phyloP scores from a whole-genome alignment of 1,284 basidiomycete species.

The Singerocomus inundabilis region DNA sequence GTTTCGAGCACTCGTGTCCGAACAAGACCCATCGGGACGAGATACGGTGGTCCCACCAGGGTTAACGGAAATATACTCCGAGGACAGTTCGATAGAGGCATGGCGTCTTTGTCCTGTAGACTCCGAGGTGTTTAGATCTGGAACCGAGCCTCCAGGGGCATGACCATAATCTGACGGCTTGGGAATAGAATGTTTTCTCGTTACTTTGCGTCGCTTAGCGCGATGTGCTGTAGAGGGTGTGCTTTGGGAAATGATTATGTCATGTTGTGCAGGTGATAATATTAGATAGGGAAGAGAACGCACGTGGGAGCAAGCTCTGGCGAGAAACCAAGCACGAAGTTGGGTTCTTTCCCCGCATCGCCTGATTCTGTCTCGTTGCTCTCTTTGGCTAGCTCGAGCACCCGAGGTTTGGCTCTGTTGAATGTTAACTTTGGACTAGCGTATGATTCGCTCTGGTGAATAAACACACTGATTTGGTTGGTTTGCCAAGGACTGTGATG shows the following conservation, averaged over 20 bases:
- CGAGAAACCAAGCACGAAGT: neutral
- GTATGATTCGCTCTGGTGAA: neutral
- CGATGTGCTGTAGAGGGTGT: neutral
- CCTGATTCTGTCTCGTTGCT: neutral
- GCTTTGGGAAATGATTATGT: conserved; percentile 4
- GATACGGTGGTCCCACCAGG: neutral
- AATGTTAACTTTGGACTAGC: neutral
- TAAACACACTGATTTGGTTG: conserved; percentile 14
- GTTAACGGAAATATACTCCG: neutral
- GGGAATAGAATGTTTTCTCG: neutral
- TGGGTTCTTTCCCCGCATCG: neutral
- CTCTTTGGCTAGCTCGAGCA: neutral
- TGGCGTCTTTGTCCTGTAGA: conserved; percentile 2
- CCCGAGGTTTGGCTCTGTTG: conserved; percentile 4
- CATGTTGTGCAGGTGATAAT: neutral
- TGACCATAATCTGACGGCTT: neutral
- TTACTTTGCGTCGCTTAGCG: conserved; percentile 12
- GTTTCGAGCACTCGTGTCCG: neutral
- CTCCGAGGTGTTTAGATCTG: conserved; percentile 2
- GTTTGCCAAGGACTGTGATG: neutral
- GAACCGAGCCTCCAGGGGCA: neutral
- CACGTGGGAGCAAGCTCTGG: conserved; percentile 8
- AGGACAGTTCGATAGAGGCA: neutral
- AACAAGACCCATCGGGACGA: neutral
- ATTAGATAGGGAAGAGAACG: conserved; percentile 4